Conservation (phyloP, 176 grass and related monocot genomes). For the Coix lacrymajobi region DNA sequence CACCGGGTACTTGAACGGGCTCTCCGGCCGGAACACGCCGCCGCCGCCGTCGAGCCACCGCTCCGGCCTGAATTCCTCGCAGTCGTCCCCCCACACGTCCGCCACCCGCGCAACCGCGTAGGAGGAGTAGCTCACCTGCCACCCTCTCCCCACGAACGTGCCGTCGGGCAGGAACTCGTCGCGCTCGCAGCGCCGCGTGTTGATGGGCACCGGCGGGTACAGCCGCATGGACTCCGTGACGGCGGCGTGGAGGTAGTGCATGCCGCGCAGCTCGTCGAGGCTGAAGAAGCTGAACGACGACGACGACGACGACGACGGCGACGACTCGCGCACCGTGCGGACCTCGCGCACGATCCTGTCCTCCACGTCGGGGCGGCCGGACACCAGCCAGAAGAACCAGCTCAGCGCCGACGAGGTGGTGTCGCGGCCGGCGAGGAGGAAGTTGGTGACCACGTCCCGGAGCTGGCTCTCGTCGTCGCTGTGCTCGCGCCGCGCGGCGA, state of each 20-base stretch:
- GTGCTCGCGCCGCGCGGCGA: conserved; percentile 29
- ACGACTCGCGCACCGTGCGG: too few relatives aligned
- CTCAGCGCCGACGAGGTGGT: conserved; percentile 64
- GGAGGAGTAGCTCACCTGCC: conserved; percentile 37
- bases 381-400: conserved; percentile 86
- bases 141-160: conserved; percentile 51
- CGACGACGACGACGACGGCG: background rate
- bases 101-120: conserved; percentile 43
- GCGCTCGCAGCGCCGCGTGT: conserved; percentile 33
- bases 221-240: conserved; percentile 63
- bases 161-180: conserved; percentile 52
- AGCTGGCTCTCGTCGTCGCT: conserved; percentile 49
- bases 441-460: conserved; percentile 55
- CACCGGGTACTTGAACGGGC: conserved; percentile 43
- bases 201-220: conserved; percentile 56
- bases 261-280: conserved; percentile 48
- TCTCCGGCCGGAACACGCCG: conserved; percentile 36
- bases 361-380: conserved; percentile 36
- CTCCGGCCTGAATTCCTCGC: background rate
- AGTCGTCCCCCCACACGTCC: conserved; percentile 52
- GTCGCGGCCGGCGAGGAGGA: conserved; percentile 62
- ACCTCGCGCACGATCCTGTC: conserved; percentile 43
- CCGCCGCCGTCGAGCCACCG: too few relatives aligned
- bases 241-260: conserved; percentile 64
- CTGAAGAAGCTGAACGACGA: too few relatives aligned